Evolutionary conservation across 1,284 basidiomycete species (phyloP).

Genomic region (Apiotrichum porosum): DNA sequence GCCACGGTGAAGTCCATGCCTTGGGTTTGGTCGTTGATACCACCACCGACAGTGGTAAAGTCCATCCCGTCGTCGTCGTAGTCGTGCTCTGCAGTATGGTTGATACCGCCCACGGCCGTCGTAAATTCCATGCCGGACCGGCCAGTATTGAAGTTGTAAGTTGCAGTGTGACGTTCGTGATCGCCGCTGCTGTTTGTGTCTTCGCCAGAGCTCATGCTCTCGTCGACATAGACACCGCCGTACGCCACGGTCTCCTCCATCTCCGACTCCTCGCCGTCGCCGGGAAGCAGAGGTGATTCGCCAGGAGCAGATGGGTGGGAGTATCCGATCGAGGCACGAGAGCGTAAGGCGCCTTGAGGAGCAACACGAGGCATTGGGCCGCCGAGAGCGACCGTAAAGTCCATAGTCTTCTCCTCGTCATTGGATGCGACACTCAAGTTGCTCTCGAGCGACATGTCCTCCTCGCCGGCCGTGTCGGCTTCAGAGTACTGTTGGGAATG

Average conservation of each 20-base stretch:
- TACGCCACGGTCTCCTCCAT: constrained; percentile 46
- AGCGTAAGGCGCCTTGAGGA: constrained; percentile 33
- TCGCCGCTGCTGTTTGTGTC: constrained; percentile 3
- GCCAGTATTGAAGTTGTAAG: constrained; percentile 1
- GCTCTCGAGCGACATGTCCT: constrained; percentile 21
- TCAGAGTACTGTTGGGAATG: constrained; percentile 13
- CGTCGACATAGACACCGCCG: constrained; percentile 37
- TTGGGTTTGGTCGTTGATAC: constrained; percentile 1
- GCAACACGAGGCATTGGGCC: constrained; percentile 42
- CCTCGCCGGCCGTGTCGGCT: constrained; percentile 7
- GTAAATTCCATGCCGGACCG: constrained; percentile 39
- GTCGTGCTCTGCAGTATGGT: constrained; percentile 25
- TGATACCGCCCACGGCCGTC: constrained; percentile 38
- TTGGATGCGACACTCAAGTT: constrained; percentile 17
- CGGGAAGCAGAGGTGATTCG: constrained; percentile 17
- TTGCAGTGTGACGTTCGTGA: constrained; percentile 1
- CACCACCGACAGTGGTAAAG: constrained; percentile 5
- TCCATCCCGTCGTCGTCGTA: constrained; percentile 6
- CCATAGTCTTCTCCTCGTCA: constrained; percentile 49
- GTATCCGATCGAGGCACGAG: constrained; percentile 44
- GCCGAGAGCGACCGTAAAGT: constrained; percentile 49
- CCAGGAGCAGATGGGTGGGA: constrained; percentile 24
- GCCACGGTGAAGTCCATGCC: constrained; percentile 23
- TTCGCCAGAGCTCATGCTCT: constrained; percentile 21
- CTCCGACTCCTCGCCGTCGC: constrained; percentile 43